Base-by-base conservation (phyloP, 768 basidiomycete genomes). In the Suillus occidentalis region DNA sequence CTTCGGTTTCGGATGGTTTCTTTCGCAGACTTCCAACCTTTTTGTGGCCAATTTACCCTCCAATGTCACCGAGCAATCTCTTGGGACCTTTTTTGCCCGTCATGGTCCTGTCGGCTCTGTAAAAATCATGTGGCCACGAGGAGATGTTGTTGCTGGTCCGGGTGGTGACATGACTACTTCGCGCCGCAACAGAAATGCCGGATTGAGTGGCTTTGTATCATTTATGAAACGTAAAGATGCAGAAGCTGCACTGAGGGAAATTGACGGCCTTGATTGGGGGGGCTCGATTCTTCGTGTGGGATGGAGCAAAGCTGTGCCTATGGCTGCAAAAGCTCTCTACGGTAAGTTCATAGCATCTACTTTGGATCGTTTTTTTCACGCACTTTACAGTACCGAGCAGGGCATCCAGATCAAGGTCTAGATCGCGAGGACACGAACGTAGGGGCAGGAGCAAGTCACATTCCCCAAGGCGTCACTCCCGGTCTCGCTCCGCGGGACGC, bases 51-150 rank as follows among this genome's bases (percentile, higher is more conserved):
- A 98, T 74, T 78, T 99, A 31, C 97, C 97, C 6, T 79, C 85
- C 1, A 89, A 90, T 74, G 89, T 97, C 16, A 95, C 89, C 2
- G 97, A 98, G 70, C 89, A 89, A 68, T 84, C 83, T 34, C 76
- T 99, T 49, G 97, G 97, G 3, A 84, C 86, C 66, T 94, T 97
- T 75, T 99, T 99, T 74, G 96, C 96, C 3, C 87, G 90, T 52
- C 84, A 84, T 63, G 97, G 97, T 0, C 94, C 95, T n/a, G 91
- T 99, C 66, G 97, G 91, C 28, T 95, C 94, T 25, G 94, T 94
- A 72, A 95, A 97, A 82, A 89, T 99, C 68, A 98, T 99, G 96
- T 99, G 95, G 95, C 97, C 96, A n/a, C 88, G 97, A 47, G 85
- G 88, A 13, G 94, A 96, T 72, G 83, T 79, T 20, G 82, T 84